Evolutionary conservation across 495 filamentous ascomycete species (phyloP), one percentile per base, ranked within the genome.

Genomic region (Cenococcum geophilum): DNA sequence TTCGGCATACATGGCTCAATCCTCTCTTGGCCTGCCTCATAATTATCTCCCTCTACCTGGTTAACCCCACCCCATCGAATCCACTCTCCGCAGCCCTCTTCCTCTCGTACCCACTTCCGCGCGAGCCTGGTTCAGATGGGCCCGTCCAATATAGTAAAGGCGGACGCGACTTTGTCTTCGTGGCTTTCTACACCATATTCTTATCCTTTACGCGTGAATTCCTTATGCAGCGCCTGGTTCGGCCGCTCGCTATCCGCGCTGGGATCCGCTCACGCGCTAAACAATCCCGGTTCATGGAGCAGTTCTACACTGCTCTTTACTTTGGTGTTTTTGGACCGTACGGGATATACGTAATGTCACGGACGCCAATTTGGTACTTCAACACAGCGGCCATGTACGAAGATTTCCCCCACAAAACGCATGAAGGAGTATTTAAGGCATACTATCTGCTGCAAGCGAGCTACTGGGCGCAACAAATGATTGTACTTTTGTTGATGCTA

Each of bases 351-450:
- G 89, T 97, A 60, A 97, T 98, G 95, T 86, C 79, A 65, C 79
- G 82, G 25, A 89, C 91, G 8, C 86, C 91, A 11, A 82, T 98
- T n/a, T 98, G 93, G 93, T 97, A 96, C 73, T 98, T 97, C 81
- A 91, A 95, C 75, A 95, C 89, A 6, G 78, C 74, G 35, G 91
- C 82, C 61, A 95, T 97, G 89, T 98, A 92, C 71, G 91, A 95
- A 74, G 79, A 77, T 9, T 97, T 89, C 76, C 93, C 93, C 18
- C 93, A 98, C 75, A 80, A 82, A 63, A 86, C 87, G 51, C 92
- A 95, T 70, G 89, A 89, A 52, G 87, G 76, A 42, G 57, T 80
- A n/a, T 96, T 97, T 83, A 98, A 98, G 80, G 88, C 91, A 22
- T 98, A 97, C 72, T 98, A 98, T 68, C 77, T 98, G 52, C 86